phyloP scores from a whole-genome alignment of 768 basidiomycete genomes.

The Kwoniella dendrophila region DNA sequence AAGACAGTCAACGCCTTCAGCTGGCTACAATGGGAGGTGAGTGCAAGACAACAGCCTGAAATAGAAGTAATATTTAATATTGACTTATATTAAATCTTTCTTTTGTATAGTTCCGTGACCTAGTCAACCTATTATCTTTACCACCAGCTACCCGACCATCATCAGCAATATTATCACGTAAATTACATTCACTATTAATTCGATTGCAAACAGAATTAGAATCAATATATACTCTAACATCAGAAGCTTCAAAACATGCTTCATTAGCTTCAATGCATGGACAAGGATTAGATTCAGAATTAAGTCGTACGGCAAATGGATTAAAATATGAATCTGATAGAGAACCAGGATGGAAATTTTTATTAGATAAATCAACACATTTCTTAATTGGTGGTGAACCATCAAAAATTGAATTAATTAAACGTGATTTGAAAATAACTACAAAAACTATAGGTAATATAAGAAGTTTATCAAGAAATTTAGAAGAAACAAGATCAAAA shows the following conservation, averaged over 20 bases:
- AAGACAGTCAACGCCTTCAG: conserved; percentile 45
- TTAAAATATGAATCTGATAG: conserved; percentile 27
- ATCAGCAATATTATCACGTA: conserved; percentile 22
- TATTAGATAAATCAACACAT: conserved; percentile 32
- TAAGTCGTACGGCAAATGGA: conserved; percentile 16
- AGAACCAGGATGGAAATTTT: conserved; percentile 38
- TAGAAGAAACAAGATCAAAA: conserved; percentile 30
- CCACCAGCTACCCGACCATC: conserved; percentile 21
- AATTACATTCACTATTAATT: conserved; percentile 41
- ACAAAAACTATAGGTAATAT: conserved; percentile 36
- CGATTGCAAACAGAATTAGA: conserved; percentile 33
- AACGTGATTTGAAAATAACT: conserved; percentile 38
- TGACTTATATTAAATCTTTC: too few relatives aligned
- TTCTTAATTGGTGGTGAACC: conserved; percentile 44
- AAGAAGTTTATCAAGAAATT: conserved; percentile 12
- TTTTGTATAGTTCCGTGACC: conserved; percentile 39
- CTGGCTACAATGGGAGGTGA: conserved; percentile 51
- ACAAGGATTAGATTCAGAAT: conserved; percentile 6
- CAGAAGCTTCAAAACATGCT: conserved; percentile 23
- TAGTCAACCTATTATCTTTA: conserved; percentile 30
- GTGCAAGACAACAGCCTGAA: conserved; percentile 7
- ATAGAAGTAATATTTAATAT: too few relatives aligned
- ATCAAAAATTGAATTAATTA: conserved; percentile 28
- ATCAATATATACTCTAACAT: conserved; percentile 27
- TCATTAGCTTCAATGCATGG: conserved; percentile 28